A percentile compares a stretch with the other conserved stretches of the same genome.
Conservation (phyloP, 768 basidiomycete genomes). For the Leccinum aurantiacum region DNA sequence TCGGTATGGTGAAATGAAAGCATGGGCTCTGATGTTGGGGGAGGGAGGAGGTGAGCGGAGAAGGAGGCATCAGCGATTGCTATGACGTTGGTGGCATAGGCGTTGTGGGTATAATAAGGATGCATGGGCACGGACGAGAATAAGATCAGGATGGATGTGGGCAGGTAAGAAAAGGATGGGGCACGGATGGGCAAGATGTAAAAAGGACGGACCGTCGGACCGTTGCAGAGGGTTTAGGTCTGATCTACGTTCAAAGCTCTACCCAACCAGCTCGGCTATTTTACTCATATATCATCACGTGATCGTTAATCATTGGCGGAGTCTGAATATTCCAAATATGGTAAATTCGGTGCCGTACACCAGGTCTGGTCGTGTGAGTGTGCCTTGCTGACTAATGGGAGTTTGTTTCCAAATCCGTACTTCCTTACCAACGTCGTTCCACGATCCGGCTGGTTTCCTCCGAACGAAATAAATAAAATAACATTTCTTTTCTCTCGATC, state of each 20-base stretch:
- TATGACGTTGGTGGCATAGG: constrained; percentile 27
- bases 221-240: background rate
- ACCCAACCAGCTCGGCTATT: constrained; percentile 4
- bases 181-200: background rate
- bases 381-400: constrained; percentile 2
- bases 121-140: constrained; percentile 17
- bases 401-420: background rate
- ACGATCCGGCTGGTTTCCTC: background rate
- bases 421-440: background rate
- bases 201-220: background rate
- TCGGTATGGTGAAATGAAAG: constrained; percentile 10
- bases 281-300: constrained; percentile 12
- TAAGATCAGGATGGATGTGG: background rate
- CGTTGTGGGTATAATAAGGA: constrained; percentile 14
- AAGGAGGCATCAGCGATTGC: constrained; percentile 25
- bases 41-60: background rate
- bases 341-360: background rate
- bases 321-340: background rate
- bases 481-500: background rate
- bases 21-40: constrained; percentile 7
- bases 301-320: constrained; percentile 2
- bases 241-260: background rate
- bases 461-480: background rate
- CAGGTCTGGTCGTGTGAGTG: constrained; percentile 2
- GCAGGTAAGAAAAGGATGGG: background rate